Percentiles rank a stretch among this genome's conserved stretches.
Conservation (phyloP, 805 yeast genomes). For the Metschnikowia lochheadii region DNA sequence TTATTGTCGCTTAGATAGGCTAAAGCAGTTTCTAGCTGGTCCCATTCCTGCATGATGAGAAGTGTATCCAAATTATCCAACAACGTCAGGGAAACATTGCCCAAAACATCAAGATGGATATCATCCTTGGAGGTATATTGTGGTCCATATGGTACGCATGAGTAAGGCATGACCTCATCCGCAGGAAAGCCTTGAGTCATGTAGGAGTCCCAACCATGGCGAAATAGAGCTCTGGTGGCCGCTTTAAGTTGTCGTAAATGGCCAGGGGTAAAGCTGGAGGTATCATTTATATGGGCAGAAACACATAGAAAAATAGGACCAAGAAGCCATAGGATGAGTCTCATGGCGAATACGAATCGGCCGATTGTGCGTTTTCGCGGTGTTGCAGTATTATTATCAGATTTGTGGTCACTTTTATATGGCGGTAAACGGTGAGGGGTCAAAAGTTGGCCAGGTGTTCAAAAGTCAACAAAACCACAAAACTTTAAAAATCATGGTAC, state of each 20-base stretch:
- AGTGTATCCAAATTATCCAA: slow-evolving; percentile 78
- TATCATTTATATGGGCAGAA: not conserved
- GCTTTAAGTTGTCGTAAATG: slow-evolving; percentile 32
- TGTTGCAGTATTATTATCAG: not conserved
- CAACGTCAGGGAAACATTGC: slow-evolving; percentile 74
- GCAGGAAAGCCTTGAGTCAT: slow-evolving; percentile 68
- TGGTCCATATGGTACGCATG: slow-evolving; percentile 66
- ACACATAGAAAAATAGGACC: not conserved
- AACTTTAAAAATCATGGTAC: too few relatives aligned
- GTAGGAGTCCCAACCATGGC: slow-evolving; percentile 74
- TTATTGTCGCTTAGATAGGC: slow-evolving; percentile 31
- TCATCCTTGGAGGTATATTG: slow-evolving; percentile 53
- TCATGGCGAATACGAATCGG: not conserved
- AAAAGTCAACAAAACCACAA: too few relatives aligned
- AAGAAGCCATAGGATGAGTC: slow-evolving; percentile 1
- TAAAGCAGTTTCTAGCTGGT: slow-evolving; percentile 41
- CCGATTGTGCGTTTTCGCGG: not conserved
- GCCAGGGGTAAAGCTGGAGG: slow-evolving; percentile 34
- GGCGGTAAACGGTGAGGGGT: too few relatives aligned
- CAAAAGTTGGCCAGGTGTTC: too few relatives aligned
- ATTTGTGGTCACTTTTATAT: too few relatives aligned
- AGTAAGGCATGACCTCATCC: slow-evolving; percentile 75
- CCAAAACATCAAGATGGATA: slow-evolving; percentile 75
- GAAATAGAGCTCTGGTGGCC: slow-evolving; percentile 55
- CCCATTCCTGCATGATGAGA: slow-evolving; percentile 64